Conservation (phyloP, 495 filamentous ascomycete species). For the Parathielavia appendiculata region DNA sequence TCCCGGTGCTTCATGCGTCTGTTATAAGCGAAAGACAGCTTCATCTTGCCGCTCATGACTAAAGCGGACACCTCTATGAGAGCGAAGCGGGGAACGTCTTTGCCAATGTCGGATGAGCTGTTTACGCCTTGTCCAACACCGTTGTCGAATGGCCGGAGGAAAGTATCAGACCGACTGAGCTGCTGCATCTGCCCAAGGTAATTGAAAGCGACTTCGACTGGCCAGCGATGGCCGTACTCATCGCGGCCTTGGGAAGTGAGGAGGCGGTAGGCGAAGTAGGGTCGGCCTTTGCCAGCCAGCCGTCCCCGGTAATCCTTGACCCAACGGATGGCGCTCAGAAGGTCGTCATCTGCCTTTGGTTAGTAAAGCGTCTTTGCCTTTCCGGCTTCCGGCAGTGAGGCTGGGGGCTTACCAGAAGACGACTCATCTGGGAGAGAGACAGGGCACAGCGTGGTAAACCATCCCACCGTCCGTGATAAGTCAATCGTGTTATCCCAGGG, state of each 20-base stretch:
- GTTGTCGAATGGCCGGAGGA: constrained; percentile 45
- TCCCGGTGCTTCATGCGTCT: constrained; percentile 51
- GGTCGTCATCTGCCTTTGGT: constrained; percentile 12
- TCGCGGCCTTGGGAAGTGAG: constrained; percentile 37
- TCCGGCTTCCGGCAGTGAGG: not conserved
- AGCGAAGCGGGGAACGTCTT: constrained; percentile 53
- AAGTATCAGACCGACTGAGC: constrained; percentile 44
- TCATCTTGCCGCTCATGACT: constrained; percentile 43
- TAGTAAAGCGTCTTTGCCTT: not conserved
- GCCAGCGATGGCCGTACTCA: constrained; percentile 38
- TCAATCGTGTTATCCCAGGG: constrained; percentile 22
- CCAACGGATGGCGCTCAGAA: constrained; percentile 24
- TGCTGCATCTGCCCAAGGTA: constrained; percentile 46
- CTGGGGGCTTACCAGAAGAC: constrained; percentile 13
- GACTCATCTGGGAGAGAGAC: constrained; percentile 33
- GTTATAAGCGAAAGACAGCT: constrained; percentile 54
- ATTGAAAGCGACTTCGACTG: constrained; percentile 59
- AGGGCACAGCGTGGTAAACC: constrained; percentile 32
- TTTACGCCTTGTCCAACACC: constrained; percentile 18
- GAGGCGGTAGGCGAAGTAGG: constrained; percentile 33
- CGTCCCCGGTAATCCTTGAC: constrained; percentile 27
- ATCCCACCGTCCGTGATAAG: constrained; percentile 29
- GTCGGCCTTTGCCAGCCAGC: constrained; percentile 33
- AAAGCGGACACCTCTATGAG: constrained; percentile 38
- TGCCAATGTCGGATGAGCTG: constrained; percentile 39